Evolutionary conservation across 2,329 filamentous ascomycete genomes (phyloP), one percentile per base, ranked within the genome.

Genomic region (Pseudonectria foliicola): DNA sequence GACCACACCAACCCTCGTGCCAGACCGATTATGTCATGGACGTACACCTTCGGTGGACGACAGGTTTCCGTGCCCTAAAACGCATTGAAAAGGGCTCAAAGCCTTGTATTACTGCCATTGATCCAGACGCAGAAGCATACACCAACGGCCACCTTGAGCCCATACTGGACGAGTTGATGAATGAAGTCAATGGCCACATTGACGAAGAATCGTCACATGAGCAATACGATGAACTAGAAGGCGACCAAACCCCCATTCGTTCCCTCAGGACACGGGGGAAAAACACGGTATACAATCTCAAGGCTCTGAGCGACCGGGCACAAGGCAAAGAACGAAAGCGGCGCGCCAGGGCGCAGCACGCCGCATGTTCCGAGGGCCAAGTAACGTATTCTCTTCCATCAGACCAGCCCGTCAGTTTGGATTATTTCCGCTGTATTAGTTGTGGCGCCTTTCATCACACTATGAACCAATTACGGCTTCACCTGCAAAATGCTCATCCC

Each of bases 231-330:
- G 64, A 66, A 7, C 42, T 50, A 6, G 63, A 68, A 14, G 66
- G 67, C 16, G 68, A 71, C 13, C 57, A 63, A 11, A 76, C 72
- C 3, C 71, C 72, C 0, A 72, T 63, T 34, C 66, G 73, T 38
- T 68, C 69, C 2, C 54, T 75, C 13, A 65, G 73, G 28, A 57
- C 60, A 12, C 65, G 73, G 34, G 64, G 56, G 13, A 61, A 60
- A 27, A 67, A 66, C 37, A 70, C 71, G 40, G 64, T 67, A 14
- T 80, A 80, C 49, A 80, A 80, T 43, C 54, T 80, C 25, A 79
- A 77, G 50, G 61, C 70, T 10, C 57, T 80, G 12, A 78, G 70
- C 52, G 72, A 75, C 45, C 70, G 73, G 45, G 72, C 73, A 6
- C 66, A 73, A 33, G 73, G 74, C 4, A 71, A 64, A 44, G 67